Evolutionary conservation across 495 filamentous ascomycete genomes (phyloP).

Genomic region (Podospora didyma): DNA sequence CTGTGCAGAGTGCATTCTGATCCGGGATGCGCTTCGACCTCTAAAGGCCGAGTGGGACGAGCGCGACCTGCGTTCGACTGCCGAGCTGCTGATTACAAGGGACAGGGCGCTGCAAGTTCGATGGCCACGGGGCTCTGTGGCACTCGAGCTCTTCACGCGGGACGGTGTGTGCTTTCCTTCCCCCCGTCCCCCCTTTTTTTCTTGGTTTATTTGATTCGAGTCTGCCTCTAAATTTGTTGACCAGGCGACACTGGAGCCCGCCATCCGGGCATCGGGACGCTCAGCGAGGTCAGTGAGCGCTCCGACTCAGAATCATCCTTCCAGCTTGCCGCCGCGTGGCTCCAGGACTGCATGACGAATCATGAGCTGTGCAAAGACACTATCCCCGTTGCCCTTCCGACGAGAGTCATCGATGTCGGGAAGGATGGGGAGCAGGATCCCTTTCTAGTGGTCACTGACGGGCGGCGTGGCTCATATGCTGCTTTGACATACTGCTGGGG

Average conservation of each 20-base stretch:
- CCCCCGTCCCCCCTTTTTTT: too few species aligned
- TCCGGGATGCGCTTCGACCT: neutral
- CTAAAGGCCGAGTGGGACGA: neutral
- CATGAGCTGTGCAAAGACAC: neutral
- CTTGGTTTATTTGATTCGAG: neutral
- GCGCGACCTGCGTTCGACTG: neutral
- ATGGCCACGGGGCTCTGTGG: neutral
- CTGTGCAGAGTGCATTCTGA: neutral
- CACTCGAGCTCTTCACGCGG: neutral
- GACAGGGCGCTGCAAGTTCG: neutral
- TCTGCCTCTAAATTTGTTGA: neutral
- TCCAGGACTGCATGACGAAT: neutral
- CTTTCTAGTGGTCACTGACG: neutral
- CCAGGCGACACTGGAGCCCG: neutral
- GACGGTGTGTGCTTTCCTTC: neutral
- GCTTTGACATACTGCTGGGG: neutral
- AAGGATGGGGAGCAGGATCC: neutral
- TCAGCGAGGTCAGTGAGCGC: neutral
- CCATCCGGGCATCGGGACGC: neutral
- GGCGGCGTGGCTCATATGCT: neutral
- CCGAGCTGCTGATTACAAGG: neutral
- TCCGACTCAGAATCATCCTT: neutral
- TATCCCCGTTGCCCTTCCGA: neutral
- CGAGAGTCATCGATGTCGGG: neutral
- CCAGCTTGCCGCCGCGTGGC: neutral